These are phyloP conservation scores for Juglanconis oblonga DNA, from an alignment of 2,329 filamentous ascomycete species.

Conservation along the genomic window DNA sequence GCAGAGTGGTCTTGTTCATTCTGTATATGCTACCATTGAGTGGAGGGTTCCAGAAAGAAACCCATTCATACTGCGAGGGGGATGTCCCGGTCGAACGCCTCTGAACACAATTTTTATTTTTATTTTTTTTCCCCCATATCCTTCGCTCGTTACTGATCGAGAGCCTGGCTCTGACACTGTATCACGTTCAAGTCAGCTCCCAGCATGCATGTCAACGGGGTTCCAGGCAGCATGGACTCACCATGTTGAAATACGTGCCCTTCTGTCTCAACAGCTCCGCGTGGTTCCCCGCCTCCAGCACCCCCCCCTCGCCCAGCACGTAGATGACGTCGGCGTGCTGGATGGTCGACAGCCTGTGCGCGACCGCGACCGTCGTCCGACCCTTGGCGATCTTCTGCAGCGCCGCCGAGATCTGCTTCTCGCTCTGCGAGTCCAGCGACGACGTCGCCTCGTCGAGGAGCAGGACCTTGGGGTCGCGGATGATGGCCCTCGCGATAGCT, in stretches of 20 bases:
- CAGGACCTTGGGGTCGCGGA: constrained; percentile 49
- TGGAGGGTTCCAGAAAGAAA: too few relatives aligned
- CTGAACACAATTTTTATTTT: neutral
- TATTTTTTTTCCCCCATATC: neutral
- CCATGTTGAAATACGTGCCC: constrained; percentile 59
- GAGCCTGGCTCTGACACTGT: constrained; percentile 57
- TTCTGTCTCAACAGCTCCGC: constrained; percentile 47
- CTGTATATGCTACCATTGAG: too few relatives aligned
- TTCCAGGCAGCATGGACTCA: constrained; percentile 31
- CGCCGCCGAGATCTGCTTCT: constrained; percentile 62
- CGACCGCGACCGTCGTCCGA: constrained; percentile 70
- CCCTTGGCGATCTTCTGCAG: constrained; percentile 62
- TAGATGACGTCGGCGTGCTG: constrained; percentile 80
- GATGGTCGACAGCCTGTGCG: constrained; percentile 73
- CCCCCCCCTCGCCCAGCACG: constrained; percentile 65
- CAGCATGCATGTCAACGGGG: neutral
- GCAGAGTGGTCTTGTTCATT: too few relatives aligned
- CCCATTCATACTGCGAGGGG: too few relatives aligned
- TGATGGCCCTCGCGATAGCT: constrained; percentile 53
- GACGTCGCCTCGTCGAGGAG: constrained; percentile 60
- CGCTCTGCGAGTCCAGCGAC: constrained; percentile 57
- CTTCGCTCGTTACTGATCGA: constrained; percentile 41
- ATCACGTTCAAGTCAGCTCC: neutral
- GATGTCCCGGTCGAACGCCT: too few relatives aligned
- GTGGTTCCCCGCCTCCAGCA: constrained; percentile 54